Evolutionary conservation across 139 green algal genomes (phyloP).

Genomic region (Chlamydomonas eustigma): DNA sequence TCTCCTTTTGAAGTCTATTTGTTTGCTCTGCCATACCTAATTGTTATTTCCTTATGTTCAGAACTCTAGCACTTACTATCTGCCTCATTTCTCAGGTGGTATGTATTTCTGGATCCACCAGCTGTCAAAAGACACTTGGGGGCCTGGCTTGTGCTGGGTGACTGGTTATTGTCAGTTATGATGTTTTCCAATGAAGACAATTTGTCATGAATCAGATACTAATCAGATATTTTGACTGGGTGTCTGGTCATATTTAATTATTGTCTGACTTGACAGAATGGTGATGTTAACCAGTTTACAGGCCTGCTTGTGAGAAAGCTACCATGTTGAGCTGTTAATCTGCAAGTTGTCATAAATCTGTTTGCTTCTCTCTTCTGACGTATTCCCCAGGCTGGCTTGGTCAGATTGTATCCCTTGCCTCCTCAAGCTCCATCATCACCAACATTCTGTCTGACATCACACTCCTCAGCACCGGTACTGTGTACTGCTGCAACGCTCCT

Average conservation of each 20-base stretch:
- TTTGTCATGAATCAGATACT: not conserved
- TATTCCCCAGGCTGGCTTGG: too few species aligned
- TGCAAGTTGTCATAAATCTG: not conserved
- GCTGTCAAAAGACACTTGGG: not conserved
- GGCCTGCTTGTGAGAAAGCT: not conserved
- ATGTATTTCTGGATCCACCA: slow-evolving; percentile 28
- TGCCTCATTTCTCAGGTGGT: too few species aligned
- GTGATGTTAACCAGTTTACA: too few species aligned
- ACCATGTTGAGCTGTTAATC: not conserved
- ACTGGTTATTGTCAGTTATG: not conserved
- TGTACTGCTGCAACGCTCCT: slow-evolving; percentile 1
- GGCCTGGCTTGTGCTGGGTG: not conserved
- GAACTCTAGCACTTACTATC: too few species aligned
- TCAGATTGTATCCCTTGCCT: slow-evolving; percentile 26
- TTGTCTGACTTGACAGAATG: too few species aligned
- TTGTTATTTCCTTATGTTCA: too few species aligned
- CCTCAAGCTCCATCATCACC: slow-evolving; percentile 28
- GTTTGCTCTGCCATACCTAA: too few species aligned
- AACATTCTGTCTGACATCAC: slow-evolving; percentile 19
- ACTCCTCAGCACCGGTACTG: slow-evolving; percentile 24
- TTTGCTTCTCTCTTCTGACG: not conserved
- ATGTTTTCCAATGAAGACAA: not conserved
- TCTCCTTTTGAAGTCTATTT: too few species aligned
- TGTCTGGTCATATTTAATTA: too few species aligned
- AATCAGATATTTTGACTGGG: too few species aligned